Evolutionary conservation across 208 protist genomes (phyloP).

Genomic region (Crithidia bombi): DNA sequence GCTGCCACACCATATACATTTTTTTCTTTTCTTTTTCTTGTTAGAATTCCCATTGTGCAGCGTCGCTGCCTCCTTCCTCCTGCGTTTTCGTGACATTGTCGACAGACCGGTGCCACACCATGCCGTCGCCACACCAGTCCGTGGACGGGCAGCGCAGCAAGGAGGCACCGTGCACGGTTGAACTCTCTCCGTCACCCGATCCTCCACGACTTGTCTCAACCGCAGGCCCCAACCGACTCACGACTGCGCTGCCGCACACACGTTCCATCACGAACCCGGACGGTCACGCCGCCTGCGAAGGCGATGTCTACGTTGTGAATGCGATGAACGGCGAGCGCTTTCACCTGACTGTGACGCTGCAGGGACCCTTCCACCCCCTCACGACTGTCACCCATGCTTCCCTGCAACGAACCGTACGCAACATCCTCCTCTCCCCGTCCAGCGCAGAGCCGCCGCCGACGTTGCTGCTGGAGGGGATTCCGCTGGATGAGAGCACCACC

Average conservation of each 20-base stretch:
- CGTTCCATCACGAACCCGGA: conserved; percentile 2
- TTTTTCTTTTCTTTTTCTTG: conserved; percentile 8
- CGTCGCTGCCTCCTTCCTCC: not conserved
- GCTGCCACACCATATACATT: not conserved
- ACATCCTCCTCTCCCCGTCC: conserved; percentile 8
- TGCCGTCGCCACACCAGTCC: not conserved
- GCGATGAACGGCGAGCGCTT: conserved; percentile 15
- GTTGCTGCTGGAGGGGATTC: conserved; percentile 27
- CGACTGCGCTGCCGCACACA: not conserved
- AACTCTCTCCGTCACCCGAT: conserved; percentile 3
- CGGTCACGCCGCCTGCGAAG: conserved; percentile 14
- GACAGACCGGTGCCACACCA: not conserved
- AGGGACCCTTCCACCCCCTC: conserved; percentile 14
- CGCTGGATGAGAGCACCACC: conserved; percentile 21
- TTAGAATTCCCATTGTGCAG: not conserved
- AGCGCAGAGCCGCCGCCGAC: conserved; percentile 13
- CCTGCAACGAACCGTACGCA: conserved; percentile 18
- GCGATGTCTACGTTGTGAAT: conserved; percentile 27
- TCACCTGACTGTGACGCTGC: conserved; percentile 22
- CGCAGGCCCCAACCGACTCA: not conserved
- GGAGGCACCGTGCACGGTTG: not conserved
- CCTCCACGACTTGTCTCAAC: conserved; percentile 1
- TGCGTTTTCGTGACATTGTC: not conserved
- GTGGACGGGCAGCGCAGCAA: too few species aligned
- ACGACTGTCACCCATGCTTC: conserved; percentile 28